These are phyloP conservation scores for Trichoderma afroharzianum DNA, from an alignment of 2,329 filamentous ascomycete genomes.

Conservation along the genomic window DNA sequence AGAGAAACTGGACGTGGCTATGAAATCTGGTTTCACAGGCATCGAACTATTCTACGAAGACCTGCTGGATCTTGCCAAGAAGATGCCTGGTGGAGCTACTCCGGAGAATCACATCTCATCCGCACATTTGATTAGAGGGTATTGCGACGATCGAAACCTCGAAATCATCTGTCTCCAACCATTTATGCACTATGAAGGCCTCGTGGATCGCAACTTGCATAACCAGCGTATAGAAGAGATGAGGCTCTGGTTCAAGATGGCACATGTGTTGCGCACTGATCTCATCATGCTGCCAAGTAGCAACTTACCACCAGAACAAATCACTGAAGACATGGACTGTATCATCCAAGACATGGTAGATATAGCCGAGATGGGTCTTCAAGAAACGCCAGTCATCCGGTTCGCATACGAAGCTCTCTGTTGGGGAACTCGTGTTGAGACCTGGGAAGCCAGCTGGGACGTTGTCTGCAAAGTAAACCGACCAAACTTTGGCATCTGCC, in stretches of 20 bases:
- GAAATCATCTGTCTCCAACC: conserved; percentile 67
- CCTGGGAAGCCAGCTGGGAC: conserved; percentile 70
- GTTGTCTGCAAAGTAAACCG: conserved; percentile 62
- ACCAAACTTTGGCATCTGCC: conserved; percentile 70
- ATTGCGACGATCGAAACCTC: conserved; percentile 55
- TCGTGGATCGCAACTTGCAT: conserved; percentile 61
- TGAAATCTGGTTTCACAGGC: conserved; percentile 60
- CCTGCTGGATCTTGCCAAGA: conserved; percentile 56
- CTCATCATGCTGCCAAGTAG: conserved; percentile 71
- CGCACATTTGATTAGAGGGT: conserved; percentile 51
- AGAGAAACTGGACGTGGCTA: conserved; percentile 65
- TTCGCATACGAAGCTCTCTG: conserved; percentile 72
- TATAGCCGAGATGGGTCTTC: conserved; percentile 63
- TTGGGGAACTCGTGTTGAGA: conserved; percentile 67
- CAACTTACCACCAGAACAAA: conserved; percentile 52
- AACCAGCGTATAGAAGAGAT: conserved; percentile 57
- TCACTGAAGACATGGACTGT: conserved; percentile 47
- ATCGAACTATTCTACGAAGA: conserved; percentile 80
- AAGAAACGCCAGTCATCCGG: conserved; percentile 53
- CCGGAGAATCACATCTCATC: conserved; percentile 50
- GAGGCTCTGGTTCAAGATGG: conserved; percentile 65
- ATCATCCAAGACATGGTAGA: conserved; percentile 61
- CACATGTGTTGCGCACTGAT: conserved; percentile 61
- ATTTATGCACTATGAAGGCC: conserved; percentile 74
- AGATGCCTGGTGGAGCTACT: conserved; percentile 39